Conservation (phyloP, 2,329 filamentous ascomycete species). For the Piedraia hortae region DNA sequence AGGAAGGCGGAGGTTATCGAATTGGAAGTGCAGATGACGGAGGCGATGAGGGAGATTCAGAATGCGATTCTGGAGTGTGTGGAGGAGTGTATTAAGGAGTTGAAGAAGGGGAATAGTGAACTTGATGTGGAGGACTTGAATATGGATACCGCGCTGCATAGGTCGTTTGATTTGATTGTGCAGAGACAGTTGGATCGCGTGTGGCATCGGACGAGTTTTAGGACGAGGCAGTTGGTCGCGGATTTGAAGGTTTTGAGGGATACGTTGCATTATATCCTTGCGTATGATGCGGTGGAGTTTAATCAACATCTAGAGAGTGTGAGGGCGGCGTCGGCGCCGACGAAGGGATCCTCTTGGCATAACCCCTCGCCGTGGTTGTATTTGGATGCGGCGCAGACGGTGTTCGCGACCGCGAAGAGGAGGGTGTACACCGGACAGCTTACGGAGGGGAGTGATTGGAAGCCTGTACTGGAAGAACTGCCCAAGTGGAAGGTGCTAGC, state of each 20-base stretch:
- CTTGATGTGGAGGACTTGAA: constrained; percentile 96
- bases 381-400: constrained; percentile 74
- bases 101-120: constrained; percentile 72
- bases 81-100: constrained; percentile 73
- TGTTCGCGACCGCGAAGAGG: constrained; percentile 71
- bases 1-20: constrained; percentile 93
- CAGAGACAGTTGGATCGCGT: constrained; percentile 79
- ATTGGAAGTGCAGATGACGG: constrained; percentile 84
- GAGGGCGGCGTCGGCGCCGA: constrained; percentile 65
- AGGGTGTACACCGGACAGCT: constrained; percentile 60
- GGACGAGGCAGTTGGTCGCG: constrained; percentile 79
- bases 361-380: constrained; percentile 91
- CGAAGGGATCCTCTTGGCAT: constrained; percentile 62
- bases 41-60: constrained; percentile 78
- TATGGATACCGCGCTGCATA: constrained; percentile 69
- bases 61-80: constrained; percentile 89
- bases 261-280: constrained; percentile 55
- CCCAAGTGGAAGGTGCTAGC: constrained; percentile 79
- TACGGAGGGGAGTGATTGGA: constrained; percentile 30
- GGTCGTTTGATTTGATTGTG: constrained; percentile 73
- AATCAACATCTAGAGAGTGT: constrained; percentile 86
- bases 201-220: constrained; percentile 89
- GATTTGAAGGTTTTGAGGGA: constrained; percentile 62
- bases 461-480: constrained; percentile 68
- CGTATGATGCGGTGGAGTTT: constrained; percentile 74